A percentile compares a stretch with the other conserved stretches of the same genome.
These are phyloP conservation scores for Solanum clarkiae DNA, from an alignment of 257 asterid species.

Conservation along the genomic window DNA sequence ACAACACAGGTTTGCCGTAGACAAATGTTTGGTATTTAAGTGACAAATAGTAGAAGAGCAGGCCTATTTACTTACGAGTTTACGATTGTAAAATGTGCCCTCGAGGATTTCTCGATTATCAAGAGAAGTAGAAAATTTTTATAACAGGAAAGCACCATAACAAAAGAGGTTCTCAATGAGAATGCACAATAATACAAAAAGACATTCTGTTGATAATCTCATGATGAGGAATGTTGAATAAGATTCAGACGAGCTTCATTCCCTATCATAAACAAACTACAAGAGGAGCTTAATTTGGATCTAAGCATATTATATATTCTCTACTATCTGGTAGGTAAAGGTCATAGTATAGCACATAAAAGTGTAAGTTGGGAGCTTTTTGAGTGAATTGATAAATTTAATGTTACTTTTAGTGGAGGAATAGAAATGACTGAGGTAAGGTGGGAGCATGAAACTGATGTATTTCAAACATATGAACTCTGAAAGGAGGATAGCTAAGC, in stretches of 20 bases:
- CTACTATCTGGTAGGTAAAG: neutral
- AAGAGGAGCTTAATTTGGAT: neutral
- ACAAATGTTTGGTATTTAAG: neutral
- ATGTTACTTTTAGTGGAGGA: neutral
- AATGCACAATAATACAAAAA: neutral
- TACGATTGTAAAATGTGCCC: neutral
- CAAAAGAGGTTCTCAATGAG: neutral
- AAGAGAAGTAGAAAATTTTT: neutral
- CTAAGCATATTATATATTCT: neutral
- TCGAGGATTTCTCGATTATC: neutral
- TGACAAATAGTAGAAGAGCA: neutral
- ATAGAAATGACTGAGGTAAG: neutral
- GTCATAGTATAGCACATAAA: neutral
- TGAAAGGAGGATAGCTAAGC: neutral
- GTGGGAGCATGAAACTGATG: neutral
- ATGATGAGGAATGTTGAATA: neutral
- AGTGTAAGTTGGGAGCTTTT: neutral
- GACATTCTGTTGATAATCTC: neutral
- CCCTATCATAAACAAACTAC: neutral
- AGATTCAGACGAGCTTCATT: neutral
- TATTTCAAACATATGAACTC: neutral
- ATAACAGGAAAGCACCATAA: neutral
- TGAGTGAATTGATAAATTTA: neutral
- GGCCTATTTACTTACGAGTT: neutral
- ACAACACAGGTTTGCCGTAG: neutral